Evolutionary conservation across 2,329 filamentous ascomycete genomes (phyloP).

Genomic region (Sphaceloma murrayae): DNA sequence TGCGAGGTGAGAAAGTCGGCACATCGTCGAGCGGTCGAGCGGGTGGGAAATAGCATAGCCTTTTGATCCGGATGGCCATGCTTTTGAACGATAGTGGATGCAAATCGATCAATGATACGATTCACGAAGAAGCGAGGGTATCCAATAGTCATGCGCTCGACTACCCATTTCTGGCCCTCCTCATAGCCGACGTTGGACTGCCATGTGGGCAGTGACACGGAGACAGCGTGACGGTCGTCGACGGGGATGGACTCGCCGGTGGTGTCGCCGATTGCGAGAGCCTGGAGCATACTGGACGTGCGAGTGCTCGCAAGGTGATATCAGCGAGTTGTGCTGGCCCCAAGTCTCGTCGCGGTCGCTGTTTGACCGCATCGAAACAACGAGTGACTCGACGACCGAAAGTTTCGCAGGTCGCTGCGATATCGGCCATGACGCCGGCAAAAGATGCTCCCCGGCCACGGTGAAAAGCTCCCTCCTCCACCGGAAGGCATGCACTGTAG

Average conservation of each 20-base stretch:
- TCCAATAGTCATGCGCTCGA: slow-evolving; percentile 74
- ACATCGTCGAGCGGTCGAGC: slow-evolving; percentile 60
- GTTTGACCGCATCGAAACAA: too few species aligned
- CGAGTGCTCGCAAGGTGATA: too few species aligned
- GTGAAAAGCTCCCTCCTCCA: not conserved
- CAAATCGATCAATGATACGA: slow-evolving; percentile 66
- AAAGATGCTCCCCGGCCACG: slow-evolving; percentile 7
- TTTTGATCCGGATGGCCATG: slow-evolving; percentile 52
- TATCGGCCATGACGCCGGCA: slow-evolving; percentile 12
- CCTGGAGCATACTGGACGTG: slow-evolving; percentile 16
- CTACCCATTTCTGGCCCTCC: slow-evolving; percentile 80
- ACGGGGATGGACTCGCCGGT: slow-evolving; percentile 63
- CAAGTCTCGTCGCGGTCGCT: slow-evolving; percentile 4
- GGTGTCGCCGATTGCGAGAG: slow-evolving; percentile 28
- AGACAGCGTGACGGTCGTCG: slow-evolving; percentile 79
- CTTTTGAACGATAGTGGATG: slow-evolving; percentile 53
- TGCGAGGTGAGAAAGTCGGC: slow-evolving; percentile 59
- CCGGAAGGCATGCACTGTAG: slow-evolving; percentile 1
- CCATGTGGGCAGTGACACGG: slow-evolving; percentile 94
- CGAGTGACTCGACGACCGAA: not conserved
- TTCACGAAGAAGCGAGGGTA: slow-evolving; percentile 96
- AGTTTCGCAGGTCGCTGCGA: slow-evolving; percentile 2
- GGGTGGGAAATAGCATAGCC: slow-evolving; percentile 76
- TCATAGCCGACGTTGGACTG: slow-evolving; percentile 84
- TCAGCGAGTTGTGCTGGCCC: slow-evolving; percentile 8